Conservation (phyloP, 1,139 yeast genomes). For the Entelexis sorbosivorans region DNA sequence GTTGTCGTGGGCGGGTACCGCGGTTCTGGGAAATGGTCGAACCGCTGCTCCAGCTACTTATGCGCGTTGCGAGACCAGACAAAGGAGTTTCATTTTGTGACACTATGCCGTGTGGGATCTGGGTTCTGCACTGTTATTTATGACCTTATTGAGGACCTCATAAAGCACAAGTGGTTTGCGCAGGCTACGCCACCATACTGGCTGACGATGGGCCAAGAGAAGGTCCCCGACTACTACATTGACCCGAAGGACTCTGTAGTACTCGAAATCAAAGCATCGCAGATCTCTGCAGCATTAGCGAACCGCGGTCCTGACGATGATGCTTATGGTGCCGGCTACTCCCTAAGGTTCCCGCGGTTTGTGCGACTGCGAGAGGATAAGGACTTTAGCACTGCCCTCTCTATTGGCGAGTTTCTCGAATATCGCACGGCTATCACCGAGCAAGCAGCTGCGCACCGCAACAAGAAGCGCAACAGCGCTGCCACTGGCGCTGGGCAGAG, state of each 20-base stretch:
- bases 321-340: slow-evolving; percentile 53
- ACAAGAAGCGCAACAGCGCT: neutral
- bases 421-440: neutral
- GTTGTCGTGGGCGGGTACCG: slow-evolving; percentile 67
- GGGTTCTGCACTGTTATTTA: slow-evolving; percentile 63
- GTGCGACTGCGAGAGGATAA: slow-evolving; percentile 61
- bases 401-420: slow-evolving; percentile 39
- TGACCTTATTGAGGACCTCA: slow-evolving; percentile 45
- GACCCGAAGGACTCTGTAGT: slow-evolving; percentile 67
- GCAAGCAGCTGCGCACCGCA: neutral
- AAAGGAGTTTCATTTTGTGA: slow-evolving; percentile 36
- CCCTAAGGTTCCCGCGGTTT: slow-evolving; percentile 70
- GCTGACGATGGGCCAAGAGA: slow-evolving; percentile 16
- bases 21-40: slow-evolving; percentile 44
- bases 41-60: slow-evolving; percentile 45
- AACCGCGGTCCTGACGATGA: slow-evolving; percentile 19
- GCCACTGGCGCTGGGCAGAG: neutral
- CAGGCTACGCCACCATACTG: slow-evolving; percentile 26
- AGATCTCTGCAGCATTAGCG: slow-evolving; percentile 40
- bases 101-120: slow-evolving; percentile 75
- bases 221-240: slow-evolving; percentile 46
- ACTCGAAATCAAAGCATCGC: slow-evolving; percentile 75
- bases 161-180: slow-evolving; percentile 53
- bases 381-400: slow-evolving; percentile 44
- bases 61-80: slow-evolving; percentile 49